Base-by-base conservation (phyloP, 1,284 basidiomycete species). In the Sphaerobolus stellatus region DNA sequence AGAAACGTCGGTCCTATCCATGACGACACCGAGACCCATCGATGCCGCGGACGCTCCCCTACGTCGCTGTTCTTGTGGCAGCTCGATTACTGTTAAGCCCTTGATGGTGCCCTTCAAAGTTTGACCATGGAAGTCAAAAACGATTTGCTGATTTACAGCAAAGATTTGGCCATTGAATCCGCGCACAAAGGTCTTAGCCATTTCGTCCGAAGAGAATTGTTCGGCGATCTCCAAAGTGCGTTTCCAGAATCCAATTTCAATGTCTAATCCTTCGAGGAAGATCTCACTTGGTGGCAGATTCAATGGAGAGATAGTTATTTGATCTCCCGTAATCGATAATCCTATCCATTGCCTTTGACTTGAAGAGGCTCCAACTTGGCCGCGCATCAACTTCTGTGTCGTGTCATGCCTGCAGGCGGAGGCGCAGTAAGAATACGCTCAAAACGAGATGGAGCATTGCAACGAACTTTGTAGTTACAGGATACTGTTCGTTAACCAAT, bases 61-160 rank as follows among this genome's bases (percentile, higher is more conserved):
- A 57, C 75, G 71, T 46, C 71, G 66, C 64, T 80, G 82, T 54
- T 76, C 78, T 28, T 86, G 83, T 0, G 85, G 80, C 3, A 93
- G 72, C 38, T 94, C 89, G 36, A 94, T 68, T 8, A 81, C 71
- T 13, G 80, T 78, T 4, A 97, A 67, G 5, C 81, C 80, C 52
- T 83, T 88, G 51, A 98, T 81, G 9, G 71, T 73, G 2, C 82
- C 87, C 66, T 88, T 91, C 62, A 98, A 73, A 59, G 90, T 90
- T 62, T 92, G 86, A 4, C 94, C 93, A 62, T 91, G 89, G 73
- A 87, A 98, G 68, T 98, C 97, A 66, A 97, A 94, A 2, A 90
- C 86, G 55, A 98, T 73, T 16, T 86, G 73, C 68, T 94, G 84
- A 16, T 89, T 84, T 0, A 80, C 71, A 14, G 86, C 83, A 69